Evolutionary conservation across 2,329 filamentous ascomycete genomes (phyloP), one percentile per base, ranked within the genome.

Genomic region (Venturia asperata): DNA sequence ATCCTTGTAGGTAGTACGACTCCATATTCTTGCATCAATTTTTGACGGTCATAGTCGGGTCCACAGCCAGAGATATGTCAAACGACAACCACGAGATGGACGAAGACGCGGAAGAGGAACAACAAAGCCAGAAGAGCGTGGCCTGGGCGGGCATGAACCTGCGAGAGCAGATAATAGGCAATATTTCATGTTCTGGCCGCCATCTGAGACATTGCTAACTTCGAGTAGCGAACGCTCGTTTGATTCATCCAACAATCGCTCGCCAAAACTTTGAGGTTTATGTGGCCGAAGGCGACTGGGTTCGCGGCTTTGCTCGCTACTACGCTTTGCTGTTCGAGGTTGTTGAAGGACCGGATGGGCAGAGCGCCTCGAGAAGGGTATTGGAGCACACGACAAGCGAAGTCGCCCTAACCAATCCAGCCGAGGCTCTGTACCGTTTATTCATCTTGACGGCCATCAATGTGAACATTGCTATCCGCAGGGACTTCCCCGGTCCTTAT

Each of bases 61-160:
- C 52, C 15, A 5, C 5, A 37, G 5, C 15, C 52, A 27, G 21
- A 6, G 37, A 37, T 4, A 58, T 58, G 52, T 37, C 47, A 27
- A 24, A 27, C 47, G 47, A 52, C 24, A 24, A 52, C 19, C 21
- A 52, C 21, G 47, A 27, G 3, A 52, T 52, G 52, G 52, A 37
- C 27, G 52, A 58, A 21, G 52, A 58, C 27, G 37, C 37, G 52
- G 52, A 37, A 37, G 52, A 58, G 3, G 52, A n/a, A 37, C 15
- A 15, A 15, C 30, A n/a, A 37, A 15, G 27, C 30, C 30, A 30
- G 30, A 56, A 37, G 19, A n/a, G 30, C 27, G 7, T 37, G 5
- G 52, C 52, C 52, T 58, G 52, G 30, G 27, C 15, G 1, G 52
- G 52, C 52, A 58, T 58, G 52, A 37, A 58, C 11, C n/a, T 58